These are phyloP conservation scores for Aeminium ludgeri DNA, from an alignment of 495 filamentous ascomycete species.

Conservation along the genomic window DNA sequence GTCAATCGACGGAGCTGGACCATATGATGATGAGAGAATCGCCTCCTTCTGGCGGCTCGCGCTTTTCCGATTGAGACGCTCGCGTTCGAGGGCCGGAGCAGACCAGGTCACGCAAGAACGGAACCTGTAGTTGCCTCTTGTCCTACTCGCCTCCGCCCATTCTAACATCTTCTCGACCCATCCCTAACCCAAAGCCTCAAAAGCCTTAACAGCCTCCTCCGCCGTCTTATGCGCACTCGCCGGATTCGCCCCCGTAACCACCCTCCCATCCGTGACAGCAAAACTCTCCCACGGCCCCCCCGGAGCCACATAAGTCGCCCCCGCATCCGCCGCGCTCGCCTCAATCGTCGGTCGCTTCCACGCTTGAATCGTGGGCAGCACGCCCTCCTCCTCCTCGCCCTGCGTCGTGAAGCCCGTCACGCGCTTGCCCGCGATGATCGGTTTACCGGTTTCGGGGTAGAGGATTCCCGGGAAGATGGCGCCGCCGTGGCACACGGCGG, in stretches of 20 bases:
- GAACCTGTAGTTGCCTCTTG: too few species aligned
- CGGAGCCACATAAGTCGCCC: conserved; percentile 28
- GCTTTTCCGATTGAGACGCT: too few species aligned
- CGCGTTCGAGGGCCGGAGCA: too few species aligned
- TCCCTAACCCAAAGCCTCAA: too few species aligned
- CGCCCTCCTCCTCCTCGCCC: conserved; percentile 27
- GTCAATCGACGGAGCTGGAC: too few species aligned
- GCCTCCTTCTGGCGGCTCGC: too few species aligned
- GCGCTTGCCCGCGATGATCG: conserved; percentile 27
- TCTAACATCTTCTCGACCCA: too few species aligned
- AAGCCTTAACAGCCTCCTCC: too few species aligned
- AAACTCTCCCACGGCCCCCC: conserved; percentile 33
- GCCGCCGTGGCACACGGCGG: conserved; percentile 27
- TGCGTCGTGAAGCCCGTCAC: conserved; percentile 32
- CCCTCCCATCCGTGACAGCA: conserved; percentile 25
- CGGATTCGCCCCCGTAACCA: conserved; percentile 24
- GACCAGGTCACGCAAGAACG: too few species aligned
- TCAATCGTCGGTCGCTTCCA: conserved; percentile 29
- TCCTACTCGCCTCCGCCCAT: too few species aligned
- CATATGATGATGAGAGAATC: too few species aligned
- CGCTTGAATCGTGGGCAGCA: conserved; percentile 22
- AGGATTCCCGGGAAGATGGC: conserved; percentile 29
- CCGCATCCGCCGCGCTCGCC: conserved; percentile 20
- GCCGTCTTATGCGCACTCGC: conserved; percentile 21
- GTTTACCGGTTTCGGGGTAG: conserved; percentile 25